Evolutionary conservation across 2,329 filamentous ascomycete species (phyloP).

Genomic region (Bipolaris bicolor): DNA sequence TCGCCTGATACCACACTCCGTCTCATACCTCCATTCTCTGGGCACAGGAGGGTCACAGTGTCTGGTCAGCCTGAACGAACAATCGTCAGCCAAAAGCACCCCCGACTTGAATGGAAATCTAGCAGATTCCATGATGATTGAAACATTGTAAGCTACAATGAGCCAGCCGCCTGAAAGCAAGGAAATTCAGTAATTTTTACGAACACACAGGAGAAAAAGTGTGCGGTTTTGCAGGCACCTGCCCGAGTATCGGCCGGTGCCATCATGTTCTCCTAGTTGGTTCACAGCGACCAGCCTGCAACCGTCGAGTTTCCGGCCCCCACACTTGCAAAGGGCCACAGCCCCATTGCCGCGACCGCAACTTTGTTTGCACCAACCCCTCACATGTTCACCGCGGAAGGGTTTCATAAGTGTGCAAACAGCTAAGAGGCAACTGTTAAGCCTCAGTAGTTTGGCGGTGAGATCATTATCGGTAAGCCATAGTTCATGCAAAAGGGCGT

Average conservation of each 20-base stretch:
- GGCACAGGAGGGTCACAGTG: not conserved
- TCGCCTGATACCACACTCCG: not conserved
- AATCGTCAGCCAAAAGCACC: not conserved
- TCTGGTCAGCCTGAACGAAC: not conserved
- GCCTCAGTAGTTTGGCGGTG: conserved; percentile 19
- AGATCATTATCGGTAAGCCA: conserved; percentile 14
- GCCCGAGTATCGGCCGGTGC: conserved; percentile 2
- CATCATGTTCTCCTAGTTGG: not conserved
- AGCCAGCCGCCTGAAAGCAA: conserved; percentile 3
- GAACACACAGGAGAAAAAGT: conserved; percentile 1
- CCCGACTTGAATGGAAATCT: conserved; percentile 2
- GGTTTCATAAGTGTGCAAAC: conserved; percentile 12
- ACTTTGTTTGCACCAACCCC: conserved; percentile 22
- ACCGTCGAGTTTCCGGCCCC: conserved; percentile 18
- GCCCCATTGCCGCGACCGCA: conserved; percentile 23
- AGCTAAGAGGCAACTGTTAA: conserved; percentile 1
- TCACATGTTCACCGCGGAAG: conserved; percentile 10
- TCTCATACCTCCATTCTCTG: not conserved
- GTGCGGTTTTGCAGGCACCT: conserved; percentile 11
- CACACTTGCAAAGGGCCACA: conserved; percentile 19
- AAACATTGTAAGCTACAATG: conserved; percentile 9
- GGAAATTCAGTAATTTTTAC: not conserved
- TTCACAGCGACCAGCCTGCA: not conserved
- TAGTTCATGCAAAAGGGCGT: conserved; percentile 15
- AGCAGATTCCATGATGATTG: conserved; percentile 10